Evolutionary conservation across 1,284 basidiomycete genomes (phyloP), one percentile per base, ranked within the genome.

Genomic region (Cryptococcus sp.): DNA sequence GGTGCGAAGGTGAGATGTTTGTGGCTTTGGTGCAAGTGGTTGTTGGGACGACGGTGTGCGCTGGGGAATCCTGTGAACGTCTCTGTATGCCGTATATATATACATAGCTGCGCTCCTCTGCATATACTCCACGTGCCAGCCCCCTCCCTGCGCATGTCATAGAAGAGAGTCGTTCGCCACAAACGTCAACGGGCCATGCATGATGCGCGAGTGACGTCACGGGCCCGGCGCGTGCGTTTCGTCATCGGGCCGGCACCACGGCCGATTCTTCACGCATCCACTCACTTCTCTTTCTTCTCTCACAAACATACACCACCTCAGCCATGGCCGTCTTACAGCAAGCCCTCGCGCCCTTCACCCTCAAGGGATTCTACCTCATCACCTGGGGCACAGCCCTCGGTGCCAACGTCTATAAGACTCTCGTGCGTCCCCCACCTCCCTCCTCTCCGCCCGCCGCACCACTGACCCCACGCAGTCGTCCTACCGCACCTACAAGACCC

Each of bases 291-390:
- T 45, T 53, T 43, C 11, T 23, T 16, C n/a, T 42, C 23, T 40
- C 40, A 20, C n/a, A 46, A 33, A 15, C 15, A 36, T 37, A 46
- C 39, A 52, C 50, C 54, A 4, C 8, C 42, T 8, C 51, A 57
- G 38, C 42, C 38, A 73, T 73, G 71, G 36, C 64, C 6, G 18
- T 58, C 44, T 40, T 65, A 23, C 35, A 67, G 39, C 60, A 64
- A 33, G 69, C 65, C 11, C 67, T 77, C 18, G 71, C 73, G 40
- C 76, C 76, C 0, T 74, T 76, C 66, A 75, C 74, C 11, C 60
- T 75, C 55, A 73, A 76, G 61, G 76, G 72, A 15, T 76, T 74
- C 59, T 77, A 77, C 65, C 75, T 77, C 61, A 58, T 77, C 42
- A 75, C 73, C 2, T 77, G 75, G 75, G 76, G 75, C 33, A 70